Conservation (phyloP, 2,329 filamentous ascomycete species). For the Diaporthe australafricana region DNA sequence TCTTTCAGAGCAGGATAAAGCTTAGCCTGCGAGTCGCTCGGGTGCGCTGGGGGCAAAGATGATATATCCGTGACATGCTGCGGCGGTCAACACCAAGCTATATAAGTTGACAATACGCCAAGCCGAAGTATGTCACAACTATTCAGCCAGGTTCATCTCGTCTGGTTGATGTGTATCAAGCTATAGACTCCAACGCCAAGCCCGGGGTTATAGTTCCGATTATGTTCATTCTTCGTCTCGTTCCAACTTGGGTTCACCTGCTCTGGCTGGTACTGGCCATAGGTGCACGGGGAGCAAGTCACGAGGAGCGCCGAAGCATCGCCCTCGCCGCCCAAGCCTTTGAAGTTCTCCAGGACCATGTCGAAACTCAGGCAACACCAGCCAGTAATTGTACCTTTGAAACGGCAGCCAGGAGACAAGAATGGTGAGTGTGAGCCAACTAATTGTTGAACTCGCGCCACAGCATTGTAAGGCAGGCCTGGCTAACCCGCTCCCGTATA, state of each 20-base stretch:
- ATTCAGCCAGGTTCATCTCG: constrained; percentile 3
- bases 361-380: constrained; percentile 13
- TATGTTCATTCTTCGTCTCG: constrained; percentile 5
- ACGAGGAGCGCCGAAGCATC: not conserved
- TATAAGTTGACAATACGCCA: not conserved
- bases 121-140: not conserved
- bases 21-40: not conserved
- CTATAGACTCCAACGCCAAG: not conserved
- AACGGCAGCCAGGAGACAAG: constrained; percentile 38
- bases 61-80: not conserved
- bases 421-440: constrained; percentile 37
- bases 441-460: too few species aligned
- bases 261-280: constrained; percentile 17
- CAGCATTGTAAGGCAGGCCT: accelerated
- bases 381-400: constrained; percentile 40
- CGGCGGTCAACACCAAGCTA: not conserved
- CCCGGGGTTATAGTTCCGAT: constrained; percentile 3
- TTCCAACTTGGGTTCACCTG: not conserved
- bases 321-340: constrained; percentile 10
- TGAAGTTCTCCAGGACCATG: constrained; percentile 7
- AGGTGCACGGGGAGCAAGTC: constrained; percentile 9
- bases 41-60: not conserved
- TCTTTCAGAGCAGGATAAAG: not conserved
- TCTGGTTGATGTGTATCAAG: not conserved
- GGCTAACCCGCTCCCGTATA: not conserved